Base-by-base conservation (phyloP, 345 rosid species). In the Eucalyptus virginea region DNA sequence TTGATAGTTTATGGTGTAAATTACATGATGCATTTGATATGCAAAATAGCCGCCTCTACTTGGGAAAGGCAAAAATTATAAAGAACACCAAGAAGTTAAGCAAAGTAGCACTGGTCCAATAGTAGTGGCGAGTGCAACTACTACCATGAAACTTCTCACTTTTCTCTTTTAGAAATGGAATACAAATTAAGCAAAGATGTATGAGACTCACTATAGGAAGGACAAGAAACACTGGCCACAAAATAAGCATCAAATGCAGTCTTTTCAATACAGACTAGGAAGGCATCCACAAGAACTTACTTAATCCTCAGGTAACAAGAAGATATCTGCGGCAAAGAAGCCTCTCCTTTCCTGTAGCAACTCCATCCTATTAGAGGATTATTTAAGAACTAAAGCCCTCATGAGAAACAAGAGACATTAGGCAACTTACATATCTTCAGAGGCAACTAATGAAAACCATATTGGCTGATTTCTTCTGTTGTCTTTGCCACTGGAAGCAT, bases 371-470 rank as follows among this genome's bases (percentile, higher is more conserved):
- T 34, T 54, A 90, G 90, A 21, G 62, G 56, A 62, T 62, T 80
- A 32, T 47, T 81, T 45, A 40, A 88, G 45, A 56, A 89, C 72
- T 11, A 37, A 47, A 34, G 83, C n/a, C 42, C 45, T 52, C 32
- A 28, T 19, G 21, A 81, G 5, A 86, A 81, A 50, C 72, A 28
- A 89, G 56, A 88, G 42, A 90, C 24, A 49, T 32, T 86, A 48
- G 83, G 92, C 60, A 90, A 90, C 97, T 94, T 93, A 96, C 98
- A 90, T 94, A 56, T 94, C 96, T 87, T 96, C 94, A 18, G 93
- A 95, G 87, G 98, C 95, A 87, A 95, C 93, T 88, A 96, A 88
- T 1, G 97, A 92, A 92, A 96, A 94, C 98, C 98, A 96, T 90
- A 96, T 91, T 87, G 97, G 96, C 83, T 88, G 86, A 56, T 90